Conservation (phyloP, 1,284 basidiomycete species). For the Ustilago nuda region DNA sequence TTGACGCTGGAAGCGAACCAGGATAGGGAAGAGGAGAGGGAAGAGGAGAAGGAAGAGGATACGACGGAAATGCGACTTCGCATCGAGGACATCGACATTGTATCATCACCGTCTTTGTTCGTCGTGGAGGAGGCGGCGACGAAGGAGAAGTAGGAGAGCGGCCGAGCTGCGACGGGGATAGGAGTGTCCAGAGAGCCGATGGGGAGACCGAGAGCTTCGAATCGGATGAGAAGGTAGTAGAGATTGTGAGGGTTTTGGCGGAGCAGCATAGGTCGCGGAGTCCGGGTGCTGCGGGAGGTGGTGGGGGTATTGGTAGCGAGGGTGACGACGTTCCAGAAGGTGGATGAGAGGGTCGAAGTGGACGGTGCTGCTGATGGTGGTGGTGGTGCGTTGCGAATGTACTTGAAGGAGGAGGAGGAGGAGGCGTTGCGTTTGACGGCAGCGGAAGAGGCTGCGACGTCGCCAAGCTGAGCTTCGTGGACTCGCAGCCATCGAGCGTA, state of each 20-base stretch:
- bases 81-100: slow-evolving; percentile 80
- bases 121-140: slow-evolving; percentile 30
- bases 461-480: slow-evolving; percentile 57
- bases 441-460: slow-evolving; percentile 25
- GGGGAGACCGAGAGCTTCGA: slow-evolving; percentile 79
- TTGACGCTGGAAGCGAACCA: slow-evolving; percentile 35
- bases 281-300: not conserved
- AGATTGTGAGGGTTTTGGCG: slow-evolving; percentile 83
- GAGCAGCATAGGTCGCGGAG: slow-evolving; percentile 71
- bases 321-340: slow-evolving; percentile 45
- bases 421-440: slow-evolving; percentile 16
- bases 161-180: slow-evolving; percentile 56
- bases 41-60: slow-evolving; percentile 75
- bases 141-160: slow-evolving; percentile 73
- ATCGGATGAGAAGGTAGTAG: slow-evolving; percentile 86
- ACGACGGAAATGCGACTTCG: slow-evolving; percentile 82
- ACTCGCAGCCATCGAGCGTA: slow-evolving; percentile 57
- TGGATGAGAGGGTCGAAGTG: slow-evolving; percentile 17
- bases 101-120: slow-evolving; percentile 71
- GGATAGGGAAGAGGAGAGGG: slow-evolving; percentile 70
- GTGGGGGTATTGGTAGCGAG: slow-evolving; percentile 15
- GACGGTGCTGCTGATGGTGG: not conserved
- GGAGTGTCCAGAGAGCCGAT: slow-evolving; percentile 84
- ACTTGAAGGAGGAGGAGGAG: slow-evolving; percentile 7
- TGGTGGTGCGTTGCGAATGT: not conserved